Conservation (phyloP, 2,329 filamentous ascomycete species). For the Diaporthe citrichinensis region DNA sequence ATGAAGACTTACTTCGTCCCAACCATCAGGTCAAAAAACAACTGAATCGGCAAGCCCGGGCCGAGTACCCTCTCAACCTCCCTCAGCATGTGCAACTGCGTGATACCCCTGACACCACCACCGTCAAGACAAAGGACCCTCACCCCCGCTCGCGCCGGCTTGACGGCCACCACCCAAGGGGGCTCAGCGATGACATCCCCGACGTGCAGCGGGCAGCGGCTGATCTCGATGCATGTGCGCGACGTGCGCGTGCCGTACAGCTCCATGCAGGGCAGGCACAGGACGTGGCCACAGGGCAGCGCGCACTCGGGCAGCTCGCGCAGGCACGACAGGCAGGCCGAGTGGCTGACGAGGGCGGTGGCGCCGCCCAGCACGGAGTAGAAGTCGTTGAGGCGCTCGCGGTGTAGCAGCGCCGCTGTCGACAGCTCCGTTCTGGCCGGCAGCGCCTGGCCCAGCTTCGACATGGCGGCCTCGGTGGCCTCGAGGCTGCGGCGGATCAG, state of each 20-base stretch:
- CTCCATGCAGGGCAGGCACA: neutral
- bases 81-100: neutral
- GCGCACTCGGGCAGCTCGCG: constrained; percentile 32
- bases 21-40: constrained; percentile 31
- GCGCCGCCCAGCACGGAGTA: neutral
- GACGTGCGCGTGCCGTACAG: constrained; percentile 4
- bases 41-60: neutral
- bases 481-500: constrained; percentile 19
- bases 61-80: constrained; percentile 22
- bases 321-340: constrained; percentile 30
- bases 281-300: constrained; percentile 5
- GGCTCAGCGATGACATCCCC: constrained; percentile 45
- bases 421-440: neutral
- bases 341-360: constrained; percentile 14
- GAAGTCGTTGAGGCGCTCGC: constrained; percentile 22
- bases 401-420: neutral
- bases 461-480: constrained; percentile 2
- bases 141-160: constrained; percentile 48
- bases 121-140: constrained; percentile 43
- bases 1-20: constrained; percentile 1
- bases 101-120: neutral
- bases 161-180: constrained; percentile 49
- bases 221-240: constrained; percentile 8
- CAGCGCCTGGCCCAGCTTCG: neutral
- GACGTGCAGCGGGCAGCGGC: constrained; percentile 5